Conservation (phyloP, 441 rosid species). For the Erodium trifolium region DNA sequence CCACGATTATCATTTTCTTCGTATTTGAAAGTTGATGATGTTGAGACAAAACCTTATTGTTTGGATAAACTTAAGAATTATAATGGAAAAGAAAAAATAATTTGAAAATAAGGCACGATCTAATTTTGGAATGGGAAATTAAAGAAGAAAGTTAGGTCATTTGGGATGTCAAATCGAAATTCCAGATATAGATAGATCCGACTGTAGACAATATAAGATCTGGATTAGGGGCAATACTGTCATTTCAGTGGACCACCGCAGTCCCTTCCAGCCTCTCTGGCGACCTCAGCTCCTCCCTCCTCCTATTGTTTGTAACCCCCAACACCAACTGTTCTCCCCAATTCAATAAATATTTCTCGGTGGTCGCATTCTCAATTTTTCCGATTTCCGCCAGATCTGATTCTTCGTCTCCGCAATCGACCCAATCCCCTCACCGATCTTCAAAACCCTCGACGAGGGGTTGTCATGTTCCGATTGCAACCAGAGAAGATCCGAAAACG, state of each 20-base stretch:
- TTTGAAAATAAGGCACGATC: no score
- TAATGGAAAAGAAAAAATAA: no score
- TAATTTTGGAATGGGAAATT: no score
- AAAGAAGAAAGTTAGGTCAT: no score
- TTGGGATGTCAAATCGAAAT: neutral
- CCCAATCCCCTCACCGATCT: neutral
- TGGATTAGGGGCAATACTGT: neutral
- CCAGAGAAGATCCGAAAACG: constrained; percentile 44
- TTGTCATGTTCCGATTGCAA: constrained; percentile 36
- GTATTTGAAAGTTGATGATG: no score
- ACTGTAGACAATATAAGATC: neutral
- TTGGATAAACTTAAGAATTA: no score
- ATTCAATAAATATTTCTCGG: neutral
- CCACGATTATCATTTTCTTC: no score
- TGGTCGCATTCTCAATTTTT: neutral
- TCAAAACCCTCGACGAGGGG: neutral
- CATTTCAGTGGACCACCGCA: neutral
- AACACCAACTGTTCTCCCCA: neutral
- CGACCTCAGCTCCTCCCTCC: neutral
- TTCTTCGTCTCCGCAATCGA: neutral
- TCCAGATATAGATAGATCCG: neutral
- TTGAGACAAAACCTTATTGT: no score
- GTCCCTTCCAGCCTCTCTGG: neutral
- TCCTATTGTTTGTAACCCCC: no score
- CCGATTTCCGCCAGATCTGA: constrained; percentile 1